A percentile compares a stretch with the other conserved stretches of the same genome.
Conservation (phyloP, 345 rosid species). For the Dimocarpus longan region DNA sequence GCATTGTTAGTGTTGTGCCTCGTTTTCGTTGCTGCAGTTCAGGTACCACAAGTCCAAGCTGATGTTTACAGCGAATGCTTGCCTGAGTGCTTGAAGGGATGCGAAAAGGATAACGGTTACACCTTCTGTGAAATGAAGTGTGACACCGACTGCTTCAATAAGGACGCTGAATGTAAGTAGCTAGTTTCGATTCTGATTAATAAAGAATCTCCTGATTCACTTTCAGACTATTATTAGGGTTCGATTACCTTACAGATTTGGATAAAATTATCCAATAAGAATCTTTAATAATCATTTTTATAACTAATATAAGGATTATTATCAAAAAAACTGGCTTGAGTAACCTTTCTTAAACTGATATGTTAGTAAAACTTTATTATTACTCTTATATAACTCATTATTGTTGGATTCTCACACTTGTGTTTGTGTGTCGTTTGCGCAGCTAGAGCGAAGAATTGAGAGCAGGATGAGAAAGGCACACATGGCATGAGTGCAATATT, state of each 20-base stretch:
- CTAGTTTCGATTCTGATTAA: background rate
- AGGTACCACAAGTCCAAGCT: background rate
- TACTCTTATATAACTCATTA: too few relatives aligned
- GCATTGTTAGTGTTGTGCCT: conserved; percentile 30
- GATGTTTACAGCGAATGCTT: conserved; percentile 13
- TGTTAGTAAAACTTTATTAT: too few relatives aligned
- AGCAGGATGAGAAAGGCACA: background rate
- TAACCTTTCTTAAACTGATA: too few relatives aligned
- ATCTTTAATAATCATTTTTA: too few relatives aligned
- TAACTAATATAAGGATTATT: too few relatives aligned
- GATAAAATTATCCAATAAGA: too few relatives aligned
- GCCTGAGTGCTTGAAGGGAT: conserved; percentile 15
- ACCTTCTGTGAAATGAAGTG: conserved; percentile 42
- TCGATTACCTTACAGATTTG: too few relatives aligned
- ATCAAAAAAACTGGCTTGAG: too few relatives aligned
- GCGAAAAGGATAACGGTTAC: conserved; percentile 19
- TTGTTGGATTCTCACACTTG: background rate
- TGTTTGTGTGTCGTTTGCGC: background rate
- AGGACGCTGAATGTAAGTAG: conserved; percentile 22
- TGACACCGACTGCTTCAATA: conserved; percentile 37
- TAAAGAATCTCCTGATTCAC: background rate
- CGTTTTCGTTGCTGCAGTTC: conserved; percentile 24
- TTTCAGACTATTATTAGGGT: too few relatives aligned
- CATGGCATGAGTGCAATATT: background rate
- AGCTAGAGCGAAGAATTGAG: background rate